A percentile compares a stretch with the other conserved stretches of the same genome.
Evolutionary conservation across 2,329 filamentous ascomycete species (phyloP).

Genomic region (Talaromyces islandicus): DNA sequence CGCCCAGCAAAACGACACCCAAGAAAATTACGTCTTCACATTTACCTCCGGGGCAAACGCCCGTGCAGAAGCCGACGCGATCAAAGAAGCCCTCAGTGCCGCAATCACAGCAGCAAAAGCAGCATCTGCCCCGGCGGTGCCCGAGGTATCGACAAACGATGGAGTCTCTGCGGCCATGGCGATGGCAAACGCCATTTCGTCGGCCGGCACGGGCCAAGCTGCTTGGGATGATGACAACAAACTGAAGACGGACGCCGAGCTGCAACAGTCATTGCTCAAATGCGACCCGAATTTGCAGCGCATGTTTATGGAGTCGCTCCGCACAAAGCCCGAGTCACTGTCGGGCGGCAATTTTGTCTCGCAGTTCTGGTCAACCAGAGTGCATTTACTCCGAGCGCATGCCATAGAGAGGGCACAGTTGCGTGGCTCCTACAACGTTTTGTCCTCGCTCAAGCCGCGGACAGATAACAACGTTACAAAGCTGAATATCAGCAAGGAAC

Average conservation of each 20-base stretch:
- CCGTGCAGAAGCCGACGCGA: constrained; percentile 73
- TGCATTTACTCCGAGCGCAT: constrained; percentile 80
- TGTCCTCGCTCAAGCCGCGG: constrained; percentile 80
- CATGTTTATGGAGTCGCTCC: constrained; percentile 79
- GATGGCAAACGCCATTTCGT: constrained; percentile 64
- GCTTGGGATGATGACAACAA: constrained; percentile 75
- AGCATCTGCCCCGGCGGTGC: constrained; percentile 29
- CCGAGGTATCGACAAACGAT: constrained; percentile 28
- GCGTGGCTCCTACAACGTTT: constrained; percentile 85
- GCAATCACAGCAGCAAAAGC: constrained; percentile 67
- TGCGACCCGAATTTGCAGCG: constrained; percentile 68
- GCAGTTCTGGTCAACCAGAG: constrained; percentile 90
- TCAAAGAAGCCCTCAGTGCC: constrained; percentile 75
- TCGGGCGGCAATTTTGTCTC: constrained; percentile 74
- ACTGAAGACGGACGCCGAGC: constrained; percentile 68
- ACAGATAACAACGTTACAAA: constrained; percentile 68
- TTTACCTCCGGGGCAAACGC: constrained; percentile 76
- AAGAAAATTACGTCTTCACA: constrained; percentile 71
- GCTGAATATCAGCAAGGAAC: constrained; percentile 81
- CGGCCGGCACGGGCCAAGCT: constrained; percentile 41
- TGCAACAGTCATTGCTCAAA: constrained; percentile 85
- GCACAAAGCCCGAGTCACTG: constrained; percentile 78
- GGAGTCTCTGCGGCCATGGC: constrained; percentile 65
- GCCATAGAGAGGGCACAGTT: constrained; percentile 83
- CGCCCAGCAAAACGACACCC: constrained; percentile 51